Base-by-base conservation (phyloP, 2,329 filamentous ascomycete species). In the Bisporella sp. region DNA sequence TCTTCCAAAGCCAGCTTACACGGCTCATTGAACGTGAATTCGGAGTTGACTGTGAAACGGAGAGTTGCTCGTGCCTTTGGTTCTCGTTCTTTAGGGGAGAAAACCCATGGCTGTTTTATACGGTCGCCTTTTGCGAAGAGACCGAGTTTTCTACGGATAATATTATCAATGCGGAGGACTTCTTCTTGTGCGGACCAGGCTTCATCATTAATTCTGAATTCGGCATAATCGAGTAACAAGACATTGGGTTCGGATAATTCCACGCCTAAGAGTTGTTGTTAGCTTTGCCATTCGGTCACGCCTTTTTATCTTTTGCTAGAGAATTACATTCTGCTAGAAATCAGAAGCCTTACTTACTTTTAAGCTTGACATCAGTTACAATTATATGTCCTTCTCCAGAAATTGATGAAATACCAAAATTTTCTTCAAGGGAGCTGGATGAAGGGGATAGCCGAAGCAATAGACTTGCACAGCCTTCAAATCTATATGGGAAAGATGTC, bases 391-490 rank as follows among this genome's bases (percentile, higher is more conserved):
- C 11, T 4, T 43, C 21, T 21, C 21, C 21, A 21, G 21, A 21
- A 21, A 21, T 21, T 21, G 21, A 21, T 3, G 21, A 21, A 21
- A 21, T 21, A 3, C 21, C 21, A 21, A 3, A 21, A 21, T 21
- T 21, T 21, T 21, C 21, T 21, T 21, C 21, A 21, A 21, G 11
- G 37, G n/a, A 6, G 31, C 31, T 29, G 33, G 6, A 41, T 6
- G 44, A 33, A 6, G 61, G 57, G 3, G 46, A 45, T 2, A 66
- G 50, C 6, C 56, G 55, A 11, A 66, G 32, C 2, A 66, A 50
- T 6, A 65, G 48, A 50, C 62, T 65, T 8, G 56, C 57, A 40
- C 62, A 66, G 5, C 64, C 64, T 42, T 65, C 61, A 32, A 66
- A 66, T 5, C 45, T 52, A 37, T 65, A 55, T 0, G 50, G 51